phyloP scores from a whole-genome alignment of 2,329 filamentous ascomycete species.

The Epichloe aotearoae region DNA sequence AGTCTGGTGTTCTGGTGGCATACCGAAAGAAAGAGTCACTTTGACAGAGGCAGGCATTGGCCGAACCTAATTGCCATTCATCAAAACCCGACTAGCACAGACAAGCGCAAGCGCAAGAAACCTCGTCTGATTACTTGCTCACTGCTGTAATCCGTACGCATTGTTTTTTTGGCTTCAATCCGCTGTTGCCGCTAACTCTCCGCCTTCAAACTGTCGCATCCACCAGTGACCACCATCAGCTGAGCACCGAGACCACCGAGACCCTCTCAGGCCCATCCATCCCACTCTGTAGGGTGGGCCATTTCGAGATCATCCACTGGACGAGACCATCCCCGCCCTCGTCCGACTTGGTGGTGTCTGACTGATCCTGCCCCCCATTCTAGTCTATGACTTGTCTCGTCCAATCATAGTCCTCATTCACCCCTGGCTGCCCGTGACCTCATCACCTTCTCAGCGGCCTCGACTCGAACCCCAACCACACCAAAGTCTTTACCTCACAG shows the following conservation, averaged over 20 bases:
- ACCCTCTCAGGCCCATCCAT: neutral
- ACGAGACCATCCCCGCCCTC: constrained; percentile 4
- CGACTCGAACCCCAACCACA: constrained; percentile 5
- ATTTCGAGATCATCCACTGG: constrained; percentile 2
- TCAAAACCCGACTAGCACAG: neutral
- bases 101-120: neutral
- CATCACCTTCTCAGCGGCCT: constrained; percentile 10
- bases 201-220: neutral
- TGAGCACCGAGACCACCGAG: neutral
- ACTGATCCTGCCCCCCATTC: constrained; percentile 3
- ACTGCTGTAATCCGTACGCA: neutral
- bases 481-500: neutral
- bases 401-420: constrained; percentile 10
- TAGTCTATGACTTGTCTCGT: neutral
- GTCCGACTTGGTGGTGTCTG: constrained; percentile 4
- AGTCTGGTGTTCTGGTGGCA: neutral
- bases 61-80: neutral
- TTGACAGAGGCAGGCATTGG: neutral
- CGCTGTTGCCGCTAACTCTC: neutral
- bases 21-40: neutral
- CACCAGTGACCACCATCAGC: neutral
- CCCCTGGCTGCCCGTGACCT: constrained; percentile 14
- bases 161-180: neutral
- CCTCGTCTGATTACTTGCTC: neutral
- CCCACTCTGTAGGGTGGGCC: constrained; percentile 1